These are phyloP conservation scores for Takakia lepidozioides DNA, from an alignment of 225 moss, liverwort and hornwort genomes.

Conservation along the genomic window DNA sequence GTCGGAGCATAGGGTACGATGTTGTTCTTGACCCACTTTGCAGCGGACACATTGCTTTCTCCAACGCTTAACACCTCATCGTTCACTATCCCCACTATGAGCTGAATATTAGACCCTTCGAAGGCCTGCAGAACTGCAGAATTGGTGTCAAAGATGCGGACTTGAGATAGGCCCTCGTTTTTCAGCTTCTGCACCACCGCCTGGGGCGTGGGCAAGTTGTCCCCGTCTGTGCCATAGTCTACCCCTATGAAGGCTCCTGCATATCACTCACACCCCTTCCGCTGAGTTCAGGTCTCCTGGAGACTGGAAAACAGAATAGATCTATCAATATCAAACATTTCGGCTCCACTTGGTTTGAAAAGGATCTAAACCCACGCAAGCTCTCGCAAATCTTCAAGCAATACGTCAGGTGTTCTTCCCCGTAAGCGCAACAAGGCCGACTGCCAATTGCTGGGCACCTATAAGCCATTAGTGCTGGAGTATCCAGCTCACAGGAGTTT, in stretches of 20 bases:
- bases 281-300: too few relatives aligned
- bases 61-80: constrained; percentile 43
- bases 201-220: constrained; percentile 45
- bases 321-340: too few relatives aligned
- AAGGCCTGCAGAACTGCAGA: constrained; percentile 46
- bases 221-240: constrained; percentile 58
- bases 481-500: too few relatives aligned
- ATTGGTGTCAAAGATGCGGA: constrained; percentile 59
- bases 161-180: constrained; percentile 40
- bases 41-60: constrained; percentile 32
- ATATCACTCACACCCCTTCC: too few relatives aligned
- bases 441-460: too few relatives aligned
- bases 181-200: constrained; percentile 42
- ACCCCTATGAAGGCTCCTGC: constrained; percentile 49
- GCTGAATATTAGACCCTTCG: constrained; percentile 47
- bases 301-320: too few relatives aligned
- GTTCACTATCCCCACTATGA: constrained; percentile 61
- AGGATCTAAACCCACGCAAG: too few relatives aligned
- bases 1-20: constrained; percentile 39
- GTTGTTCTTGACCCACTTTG: constrained; percentile 53
- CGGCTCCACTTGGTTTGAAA: too few relatives aligned
- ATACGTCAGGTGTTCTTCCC: too few relatives aligned
- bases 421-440: too few relatives aligned
- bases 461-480: too few relatives aligned
- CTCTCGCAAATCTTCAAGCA: too few relatives aligned